Evolutionary conservation across 768 basidiomycete species (phyloP), one percentile per base, ranked within the genome.

Genomic region (Hygrocybe coccinea): DNA sequence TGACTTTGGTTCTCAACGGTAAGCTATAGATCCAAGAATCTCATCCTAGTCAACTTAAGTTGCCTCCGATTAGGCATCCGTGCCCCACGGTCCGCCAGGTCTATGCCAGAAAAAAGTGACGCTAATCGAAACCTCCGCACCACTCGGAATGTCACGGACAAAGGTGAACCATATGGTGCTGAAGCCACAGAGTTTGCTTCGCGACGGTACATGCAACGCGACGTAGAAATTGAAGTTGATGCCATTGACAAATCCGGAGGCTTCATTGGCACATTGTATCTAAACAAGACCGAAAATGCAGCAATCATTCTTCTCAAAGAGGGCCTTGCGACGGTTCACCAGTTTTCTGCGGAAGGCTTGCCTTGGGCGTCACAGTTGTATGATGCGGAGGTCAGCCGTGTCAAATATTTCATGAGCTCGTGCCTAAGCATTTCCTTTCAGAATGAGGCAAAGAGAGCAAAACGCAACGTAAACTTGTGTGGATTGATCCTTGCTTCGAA

Each of bases 241-340:
- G 80, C 81, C 14, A 82, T 87, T 14, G 95, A 99, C 75, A 97
- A 97, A 71, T 86, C 88, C 3, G 95, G 95, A 37, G 97, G 97
- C 2, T 97, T 95, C 71, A 95, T 97, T 60, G 95, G 95, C 12
- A 72, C 87, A 1, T 76, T 98, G 53, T 95, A 87, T 69, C 54
- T 89, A 61, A 88, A 89, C 70, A 95, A 92, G 67, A 84, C 79
- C 1, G 87, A 91, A 60, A 98, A 97, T 69, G 88, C 79, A 38
- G 97, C 94, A 1, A 75, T 94, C 37, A 71, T 83, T n/a, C 79
- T 99, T 22, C 84, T 86, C 19, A 81, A 80, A 56, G 94, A 97
- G 71, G 95, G 95, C 33, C 75, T 94, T 46, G 97, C 93, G 2
- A 83, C 81, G 5, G 88, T 97, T 2, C 93, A 97, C 67, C 74